Evolutionary conservation across 495 filamentous ascomycete species (phyloP).

Genomic region (Bombardia bombarda): DNA sequence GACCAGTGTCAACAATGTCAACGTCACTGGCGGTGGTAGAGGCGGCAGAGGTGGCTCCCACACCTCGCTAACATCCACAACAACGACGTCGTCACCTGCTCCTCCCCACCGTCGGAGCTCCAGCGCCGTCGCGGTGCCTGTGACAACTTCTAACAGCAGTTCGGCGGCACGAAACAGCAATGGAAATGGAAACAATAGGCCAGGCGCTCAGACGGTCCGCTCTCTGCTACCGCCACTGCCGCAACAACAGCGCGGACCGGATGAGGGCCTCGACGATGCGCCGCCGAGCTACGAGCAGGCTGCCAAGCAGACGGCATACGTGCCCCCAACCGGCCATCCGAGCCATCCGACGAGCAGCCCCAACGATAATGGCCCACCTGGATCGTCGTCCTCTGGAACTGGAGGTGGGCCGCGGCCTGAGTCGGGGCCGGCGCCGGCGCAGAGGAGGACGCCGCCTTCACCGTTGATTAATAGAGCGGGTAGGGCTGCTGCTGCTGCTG

Average conservation of each 20-base stretch:
- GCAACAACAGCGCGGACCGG: slow-evolving; percentile 24
- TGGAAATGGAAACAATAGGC: no score
- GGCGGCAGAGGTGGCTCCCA: slow-evolving; percentile 6
- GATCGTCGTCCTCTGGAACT: neutral
- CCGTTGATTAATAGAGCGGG: neutral
- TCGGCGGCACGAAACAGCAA: neutral
- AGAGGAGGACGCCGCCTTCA: neutral
- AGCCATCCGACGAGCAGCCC: slow-evolving; percentile 41
- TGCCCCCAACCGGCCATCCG: slow-evolving; percentile 53
- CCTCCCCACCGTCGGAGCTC: slow-evolving; percentile 11
- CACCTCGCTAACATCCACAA: slow-evolving; percentile 1
- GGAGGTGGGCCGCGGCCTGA: neutral
- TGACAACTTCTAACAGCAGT: neutral
- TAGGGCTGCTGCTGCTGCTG: neutral
- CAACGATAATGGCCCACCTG: neutral
- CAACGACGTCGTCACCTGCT: neutral
- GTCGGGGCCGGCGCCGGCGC: neutral
- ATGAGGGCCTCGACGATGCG: slow-evolving; percentile 52
- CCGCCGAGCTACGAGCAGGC: slow-evolving; percentile 82
- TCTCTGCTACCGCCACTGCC: slow-evolving; percentile 31
- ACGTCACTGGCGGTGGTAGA: no score
- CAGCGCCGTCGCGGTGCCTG: slow-evolving; percentile 8
- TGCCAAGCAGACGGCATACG: slow-evolving; percentile 53
- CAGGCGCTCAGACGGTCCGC: slow-evolving; percentile 29
- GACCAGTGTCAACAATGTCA: neutral